Evolutionary conservation across 176 grass and related monocot genomes (phyloP).

Genomic region (Musa troglodytarum): DNA sequence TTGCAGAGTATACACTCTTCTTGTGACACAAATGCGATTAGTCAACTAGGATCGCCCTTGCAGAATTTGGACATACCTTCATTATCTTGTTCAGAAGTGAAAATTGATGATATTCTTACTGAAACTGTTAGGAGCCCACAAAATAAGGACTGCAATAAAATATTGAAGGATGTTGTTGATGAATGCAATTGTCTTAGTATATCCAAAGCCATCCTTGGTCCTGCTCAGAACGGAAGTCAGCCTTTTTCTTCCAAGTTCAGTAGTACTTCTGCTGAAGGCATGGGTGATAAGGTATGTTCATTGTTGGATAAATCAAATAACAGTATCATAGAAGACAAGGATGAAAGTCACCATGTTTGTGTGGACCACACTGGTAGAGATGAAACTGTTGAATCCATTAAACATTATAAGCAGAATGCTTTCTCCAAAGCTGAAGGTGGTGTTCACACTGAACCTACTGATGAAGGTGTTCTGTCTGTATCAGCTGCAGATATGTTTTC

Average conservation of each 20-base stretch:
- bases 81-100: constrained; percentile 27
- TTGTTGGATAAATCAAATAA: constrained; percentile 27
- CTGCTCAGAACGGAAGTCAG: constrained; percentile 26
- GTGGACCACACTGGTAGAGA: constrained; percentile 23
- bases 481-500: constrained; percentile 27
- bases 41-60: background rate
- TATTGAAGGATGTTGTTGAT: constrained; percentile 6
- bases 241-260: constrained; percentile 29
- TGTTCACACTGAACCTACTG: constrained; percentile 23
- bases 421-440: constrained; percentile 11
- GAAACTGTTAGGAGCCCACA: background rate
- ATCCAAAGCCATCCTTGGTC: constrained; percentile 10
- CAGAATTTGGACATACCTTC: constrained; percentile 19
- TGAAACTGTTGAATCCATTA: constrained; percentile 31
- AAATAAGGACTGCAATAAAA: constrained; percentile 21
- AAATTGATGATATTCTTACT: constrained; percentile 16
- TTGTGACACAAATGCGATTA: constrained; percentile 12
- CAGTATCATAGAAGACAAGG: constrained; percentile 23
- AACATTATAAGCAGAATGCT: constrained; percentile 8
- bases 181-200: constrained; percentile 4
- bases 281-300: constrained; percentile 30
- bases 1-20: constrained; percentile 29
- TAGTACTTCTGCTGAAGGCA: constrained; percentile 14
- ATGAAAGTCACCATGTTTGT: constrained; percentile 11
- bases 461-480: constrained; percentile 30